Evolutionary conservation across 2,329 filamentous ascomycete species (phyloP), one percentile per base, ranked within the genome.

Genomic region (Colletotrichum endophyticum): DNA sequence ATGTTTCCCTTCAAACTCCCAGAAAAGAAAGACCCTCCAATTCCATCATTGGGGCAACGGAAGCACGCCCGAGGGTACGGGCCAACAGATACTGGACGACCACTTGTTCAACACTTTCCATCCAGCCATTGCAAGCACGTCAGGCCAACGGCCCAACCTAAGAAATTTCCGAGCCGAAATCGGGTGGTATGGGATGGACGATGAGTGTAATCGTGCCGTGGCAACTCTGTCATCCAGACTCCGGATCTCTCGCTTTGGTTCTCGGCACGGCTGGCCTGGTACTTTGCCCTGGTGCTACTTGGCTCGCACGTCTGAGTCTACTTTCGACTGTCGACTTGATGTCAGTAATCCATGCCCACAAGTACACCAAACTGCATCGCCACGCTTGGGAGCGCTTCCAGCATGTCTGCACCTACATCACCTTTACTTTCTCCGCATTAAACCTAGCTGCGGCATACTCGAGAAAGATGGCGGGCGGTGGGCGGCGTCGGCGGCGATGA

Each of bases 101-200:
- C 19, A 63, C 3, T 25, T 44, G 44, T 70, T 73, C 72, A 70
- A 73, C 72, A 73, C n/a, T 73, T 73, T 19, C 30, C 27, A 66
- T 25, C 15, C 49, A n/a, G 19, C 39, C 19, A 57, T 63, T 32
- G 57, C 72, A 73, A 70, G n/a, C 30, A 44, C 28, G 44, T 27
- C 27, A 27, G 62, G 25, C 30, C 66, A 39, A 70, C 66, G 66
- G 57, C 66, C 57, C 72, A 73, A 70, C 72, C 25, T n/a, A 19
- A 15, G 32, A 27, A 56, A 44, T 56, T 30, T 15, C 39, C 39
- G 30, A 25, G 44, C 66, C 57, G 66, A 36, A 36, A 53, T 70
- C 39, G 57, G 66, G 66, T 28, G n/a, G n/a, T 70, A 66, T 63
- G 39, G 66, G 16, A 63, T 49, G 63, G 66, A 30, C 12, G 44